Percentiles rank a stretch among this genome's conserved stretches.
Conservation (phyloP, 1,284 basidiomycete species). For the Ceratobasidium papillatum region DNA sequence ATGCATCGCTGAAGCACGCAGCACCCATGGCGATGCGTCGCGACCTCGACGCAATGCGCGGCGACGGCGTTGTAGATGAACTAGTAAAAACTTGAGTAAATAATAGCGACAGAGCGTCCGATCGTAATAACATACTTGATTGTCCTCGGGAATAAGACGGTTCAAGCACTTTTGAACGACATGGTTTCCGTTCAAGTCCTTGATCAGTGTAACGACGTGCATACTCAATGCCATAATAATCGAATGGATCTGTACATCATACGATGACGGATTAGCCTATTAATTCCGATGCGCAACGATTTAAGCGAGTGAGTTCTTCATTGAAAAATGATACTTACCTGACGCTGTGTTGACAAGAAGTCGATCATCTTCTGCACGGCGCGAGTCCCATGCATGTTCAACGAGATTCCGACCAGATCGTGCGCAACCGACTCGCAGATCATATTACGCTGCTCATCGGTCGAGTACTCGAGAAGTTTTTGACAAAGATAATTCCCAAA, state of each 20-base stretch:
- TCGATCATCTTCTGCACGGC: conserved; percentile 99
- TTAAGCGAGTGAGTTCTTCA: conserved; percentile 10
- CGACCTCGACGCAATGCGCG: conserved; percentile 98
- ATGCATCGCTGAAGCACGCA: conserved; percentile 99
- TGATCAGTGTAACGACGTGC: conserved; percentile 99
- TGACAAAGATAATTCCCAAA: conserved; percentile 99
- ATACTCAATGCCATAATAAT: conserved; percentile 97
- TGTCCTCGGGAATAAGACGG: conserved; percentile 96
- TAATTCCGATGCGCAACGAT: conserved; percentile 3
- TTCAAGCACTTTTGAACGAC: conserved; percentile 99
- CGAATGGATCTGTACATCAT: conserved; percentile 92
- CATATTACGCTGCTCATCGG: conserved; percentile 96
- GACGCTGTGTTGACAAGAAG: conserved; percentile 94
- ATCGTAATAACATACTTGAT: conserved; percentile 69
- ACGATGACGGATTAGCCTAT: conserved; percentile 49
- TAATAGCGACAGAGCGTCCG: no score
- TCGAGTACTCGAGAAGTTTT: conserved; percentile 96
- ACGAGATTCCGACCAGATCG: conserved; percentile 96
- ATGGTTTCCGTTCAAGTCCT: conserved; percentile 99
- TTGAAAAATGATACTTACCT: conserved; percentile 67
- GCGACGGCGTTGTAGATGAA: conserved; percentile 99
- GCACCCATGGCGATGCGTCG: conserved; percentile 98
- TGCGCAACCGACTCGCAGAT: conserved; percentile 98
- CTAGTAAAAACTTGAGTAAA: conserved; percentile 54
- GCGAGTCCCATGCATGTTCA: conserved; percentile 99